Conservation (phyloP, 208 protist genomes). For the Acanthamoeba sp. region DNA sequence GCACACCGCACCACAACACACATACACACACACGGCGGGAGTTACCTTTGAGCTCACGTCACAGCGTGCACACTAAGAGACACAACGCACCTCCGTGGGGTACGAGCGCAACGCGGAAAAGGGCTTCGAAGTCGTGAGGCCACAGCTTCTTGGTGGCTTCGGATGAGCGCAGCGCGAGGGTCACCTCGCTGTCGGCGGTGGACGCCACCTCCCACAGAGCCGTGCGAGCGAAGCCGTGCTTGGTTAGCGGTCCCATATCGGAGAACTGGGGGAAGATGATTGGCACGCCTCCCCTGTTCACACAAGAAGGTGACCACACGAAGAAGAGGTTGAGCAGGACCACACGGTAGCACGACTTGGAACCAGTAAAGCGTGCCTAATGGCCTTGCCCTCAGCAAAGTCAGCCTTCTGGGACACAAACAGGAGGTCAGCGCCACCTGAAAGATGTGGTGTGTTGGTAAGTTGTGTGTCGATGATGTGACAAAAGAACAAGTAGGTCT, state of each 20-base stretch:
- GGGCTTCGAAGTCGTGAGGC: slow-evolving; percentile 65
- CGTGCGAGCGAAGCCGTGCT: slow-evolving; percentile 73
- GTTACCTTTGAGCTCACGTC: not conserved
- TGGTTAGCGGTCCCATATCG: slow-evolving; percentile 27
- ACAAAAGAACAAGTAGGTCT: too few species aligned
- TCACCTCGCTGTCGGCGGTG: not conserved
- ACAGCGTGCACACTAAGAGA: not conserved
- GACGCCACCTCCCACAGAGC: not conserved
- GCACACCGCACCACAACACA: not conserved
- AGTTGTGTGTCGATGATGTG: too few species aligned
- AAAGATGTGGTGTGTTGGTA: not conserved
- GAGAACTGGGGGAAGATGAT: slow-evolving; percentile 73
- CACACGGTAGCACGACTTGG: too few species aligned
- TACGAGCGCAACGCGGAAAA: slow-evolving; percentile 12
- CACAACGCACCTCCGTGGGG: not conserved
- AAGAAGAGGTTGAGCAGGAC: too few species aligned
- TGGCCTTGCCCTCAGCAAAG: slow-evolving; percentile 64
- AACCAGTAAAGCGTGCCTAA: too few species aligned
- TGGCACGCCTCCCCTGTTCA: slow-evolving; percentile 54
- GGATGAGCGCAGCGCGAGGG: slow-evolving; percentile 18
- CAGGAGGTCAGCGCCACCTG: slow-evolving; percentile 31
- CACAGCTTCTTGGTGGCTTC: slow-evolving; percentile 45
- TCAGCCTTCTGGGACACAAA: slow-evolving; percentile 50
- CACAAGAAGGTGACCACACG: not conserved
- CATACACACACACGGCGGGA: not conserved